Evolutionary conservation across 176 grass and related monocot genomes (phyloP), one percentile per base, ranked within the genome.

Genomic region (Phoenix dactylifera): DNA sequence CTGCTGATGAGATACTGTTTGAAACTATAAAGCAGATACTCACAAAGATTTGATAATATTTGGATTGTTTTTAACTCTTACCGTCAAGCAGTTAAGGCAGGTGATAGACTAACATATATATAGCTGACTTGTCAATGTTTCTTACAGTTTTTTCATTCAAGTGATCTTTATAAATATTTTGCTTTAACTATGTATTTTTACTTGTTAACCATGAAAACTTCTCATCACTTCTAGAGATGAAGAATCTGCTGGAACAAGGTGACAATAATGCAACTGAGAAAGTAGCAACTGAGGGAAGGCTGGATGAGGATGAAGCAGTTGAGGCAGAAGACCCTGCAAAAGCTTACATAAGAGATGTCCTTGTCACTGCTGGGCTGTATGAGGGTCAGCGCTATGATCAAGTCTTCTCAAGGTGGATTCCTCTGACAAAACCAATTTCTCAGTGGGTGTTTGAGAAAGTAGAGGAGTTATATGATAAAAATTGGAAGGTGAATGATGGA

Each of bases 381-480:
- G 65, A 66, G 51, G 76, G 22, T 15, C 59, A 76, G 15, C 62
- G 44, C 16, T 49, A 54, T 16, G 71, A 61, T 55, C 57, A 56
- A 19, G 6, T 49, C 30, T 57, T 67, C 2, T 72, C 71, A 18
- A 67, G 66, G 32, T 73, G 63, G 58, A 67, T 78, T 14, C 39
- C 25, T 24, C 22, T 49, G 16, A 52, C 39, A 25, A 88, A 89
- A 54, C 74, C 85, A 9, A 89, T 98, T 58, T 79, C 88, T 1
- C 73, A 69, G 26, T 58, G 73, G 57, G 88, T 86, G 66, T 66
- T 86, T 60, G 79, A 93, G 3, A 69, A 93, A 81, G 82, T 84
- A 3, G 77, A 72, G 57, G 77, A 76, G 53, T 48, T 63, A 4
- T 58, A 63, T 19, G 49, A 24, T 9, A 60, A n/a, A 29, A 65